These are phyloP conservation scores for Candida dendrica DNA, from an alignment of 805 yeast genomes.

Conservation along the genomic window DNA sequence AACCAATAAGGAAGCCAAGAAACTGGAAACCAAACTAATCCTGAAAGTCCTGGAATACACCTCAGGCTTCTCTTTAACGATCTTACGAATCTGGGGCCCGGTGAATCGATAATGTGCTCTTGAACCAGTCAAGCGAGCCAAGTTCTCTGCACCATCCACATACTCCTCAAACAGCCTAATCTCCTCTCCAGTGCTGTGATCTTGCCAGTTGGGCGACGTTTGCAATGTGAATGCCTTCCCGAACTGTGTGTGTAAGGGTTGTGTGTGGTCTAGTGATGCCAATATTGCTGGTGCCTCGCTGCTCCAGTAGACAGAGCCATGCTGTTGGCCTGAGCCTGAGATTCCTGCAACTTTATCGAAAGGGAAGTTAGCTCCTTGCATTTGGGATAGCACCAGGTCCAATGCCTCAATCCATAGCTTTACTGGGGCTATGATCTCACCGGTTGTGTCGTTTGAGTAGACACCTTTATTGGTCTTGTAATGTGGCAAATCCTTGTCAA, in stretches of 20 bases:
- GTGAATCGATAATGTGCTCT: slow-evolving; percentile 86
- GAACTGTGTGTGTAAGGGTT: slow-evolving; percentile 39
- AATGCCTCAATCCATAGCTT: slow-evolving; percentile 87
- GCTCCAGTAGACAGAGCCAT: slow-evolving; percentile 84
- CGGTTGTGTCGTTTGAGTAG: slow-evolving; percentile 39
- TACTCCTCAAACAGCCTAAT: slow-evolving; percentile 50
- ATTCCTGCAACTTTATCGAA: slow-evolving; percentile 56
- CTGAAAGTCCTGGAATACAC: slow-evolving; percentile 49
- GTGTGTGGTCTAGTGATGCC: slow-evolving; percentile 23
- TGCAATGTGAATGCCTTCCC: slow-evolving; percentile 49
- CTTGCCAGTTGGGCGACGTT: slow-evolving; percentile 91
- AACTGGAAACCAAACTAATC: slow-evolving; percentile 73
- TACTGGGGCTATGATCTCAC: slow-evolving; percentile 72
- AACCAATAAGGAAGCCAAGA: slow-evolving; percentile 62
- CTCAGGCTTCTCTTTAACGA: slow-evolving; percentile 44
- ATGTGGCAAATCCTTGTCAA: slow-evolving; percentile 54
- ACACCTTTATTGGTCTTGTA: slow-evolving; percentile 77
- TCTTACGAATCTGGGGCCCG: slow-evolving; percentile 82
- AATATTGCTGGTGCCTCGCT: slow-evolving; percentile 36
- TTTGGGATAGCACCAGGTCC: slow-evolving; percentile 49
- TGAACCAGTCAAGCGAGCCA: slow-evolving; percentile 74
- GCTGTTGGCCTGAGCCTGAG: slow-evolving; percentile 88
- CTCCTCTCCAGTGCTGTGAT: slow-evolving; percentile 76
- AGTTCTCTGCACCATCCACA: slow-evolving; percentile 49
- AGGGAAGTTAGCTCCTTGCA: slow-evolving; percentile 47